Evolutionary conservation across 1,284 basidiomycete genomes (phyloP), one percentile per base, ranked within the genome.

Genomic region (Taiwanofungus camphoratus): DNA sequence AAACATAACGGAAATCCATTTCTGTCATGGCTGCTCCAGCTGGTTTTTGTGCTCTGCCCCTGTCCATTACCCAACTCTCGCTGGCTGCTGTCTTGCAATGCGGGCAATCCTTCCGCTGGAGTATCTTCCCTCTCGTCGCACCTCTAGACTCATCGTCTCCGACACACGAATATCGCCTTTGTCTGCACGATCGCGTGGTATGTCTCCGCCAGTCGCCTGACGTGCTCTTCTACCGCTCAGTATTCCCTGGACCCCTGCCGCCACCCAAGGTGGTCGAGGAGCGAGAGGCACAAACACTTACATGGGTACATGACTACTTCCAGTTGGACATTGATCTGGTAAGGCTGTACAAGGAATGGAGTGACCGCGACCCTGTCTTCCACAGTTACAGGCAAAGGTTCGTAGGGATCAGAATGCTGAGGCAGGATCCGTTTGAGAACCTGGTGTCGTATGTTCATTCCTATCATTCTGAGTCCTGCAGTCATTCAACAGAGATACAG

Each of bases 371-470:
- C 58, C 68, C 77, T 8, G 78, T 87, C 36, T 97, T 99, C 61
- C 70, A 74, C 7, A 71, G 67, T 20, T 64, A 90, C 34, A 70
- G 76, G 44, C 65, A 73, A 22, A 68, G 82, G 18, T 88, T 87
- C 52, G 60, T 70, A 41, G 82, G 86, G 16, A 81, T 86, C 38
- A 57, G 83, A 33, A 87, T 98, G 51, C 66, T 98, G 29, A 73
- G 91, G 51, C 95, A 99, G 62, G 93, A 97, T 59, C 91, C 92
- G 42, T 99, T 92, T 85, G 96, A 97, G 65, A 94, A 88, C 55
- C 73, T 96, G 20, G 67, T 96, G 33, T 91, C 88, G 92, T 94
- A 61, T 55, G 89, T 79, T 35, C 32, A 35, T 22, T 42, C 9
- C 27, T 15, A n/a, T 23, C 43, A 39, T 39, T 16, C 35, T 16